Evolutionary conservation across 441 rosid species (phyloP).

Genomic region (Aquilaria agallochum): DNA sequence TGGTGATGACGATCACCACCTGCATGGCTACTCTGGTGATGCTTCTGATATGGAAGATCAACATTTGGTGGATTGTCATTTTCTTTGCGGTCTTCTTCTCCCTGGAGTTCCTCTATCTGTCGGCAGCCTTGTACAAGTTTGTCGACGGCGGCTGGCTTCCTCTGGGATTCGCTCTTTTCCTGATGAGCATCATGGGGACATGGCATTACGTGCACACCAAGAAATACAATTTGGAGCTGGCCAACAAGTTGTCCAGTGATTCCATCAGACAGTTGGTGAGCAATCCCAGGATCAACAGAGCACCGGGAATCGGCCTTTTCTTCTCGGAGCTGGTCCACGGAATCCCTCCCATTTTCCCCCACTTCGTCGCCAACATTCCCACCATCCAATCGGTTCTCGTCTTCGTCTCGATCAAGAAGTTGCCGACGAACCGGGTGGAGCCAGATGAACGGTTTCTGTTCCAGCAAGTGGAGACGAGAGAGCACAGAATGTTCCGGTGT

Average conservation of each 20-base stretch:
- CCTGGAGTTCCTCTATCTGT: conserved; percentile 34
- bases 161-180: conserved; percentile 33
- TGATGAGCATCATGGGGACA: conserved; percentile 36
- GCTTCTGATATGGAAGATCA: conserved; percentile 59
- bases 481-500: conserved; percentile 38
- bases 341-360: conserved; percentile 47
- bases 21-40: conserved; percentile 19
- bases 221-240: conserved; percentile 44
- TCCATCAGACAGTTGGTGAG: conserved; percentile 22
- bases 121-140: conserved; percentile 56
- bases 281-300: conserved; percentile 14
- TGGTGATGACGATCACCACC: conserved; percentile 53
- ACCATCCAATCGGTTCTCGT: conserved; percentile 40
- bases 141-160: conserved; percentile 50
- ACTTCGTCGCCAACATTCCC: conserved; percentile 41
- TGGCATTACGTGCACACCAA: conserved; percentile 46
- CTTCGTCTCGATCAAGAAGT: conserved; percentile 43
- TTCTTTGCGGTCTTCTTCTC: conserved; percentile 31
- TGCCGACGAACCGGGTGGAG: conserved; percentile 39
- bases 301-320: conserved; percentile 49
- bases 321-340: conserved; percentile 56
- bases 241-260: conserved; percentile 38
- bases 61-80: conserved; percentile 26
- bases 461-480: conserved; percentile 32
- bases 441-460: conserved; percentile 39